A percentile compares a stretch with the other conserved stretches of the same genome.
These are phyloP conservation scores for Tricholoma terreum DNA, from an alignment of 768 basidiomycete species.

Conservation along the genomic window DNA sequence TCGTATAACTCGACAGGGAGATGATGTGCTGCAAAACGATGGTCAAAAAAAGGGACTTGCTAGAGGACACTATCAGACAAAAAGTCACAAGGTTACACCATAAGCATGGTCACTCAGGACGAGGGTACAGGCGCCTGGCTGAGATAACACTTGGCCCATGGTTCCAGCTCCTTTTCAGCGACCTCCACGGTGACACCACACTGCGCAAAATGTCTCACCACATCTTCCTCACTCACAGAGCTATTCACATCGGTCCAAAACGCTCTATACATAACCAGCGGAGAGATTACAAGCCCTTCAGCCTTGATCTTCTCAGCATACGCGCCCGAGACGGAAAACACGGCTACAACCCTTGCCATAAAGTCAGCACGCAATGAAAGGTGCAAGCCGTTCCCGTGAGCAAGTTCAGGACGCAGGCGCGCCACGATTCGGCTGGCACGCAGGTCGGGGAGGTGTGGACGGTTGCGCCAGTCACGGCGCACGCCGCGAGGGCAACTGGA, in stretches of 20 bases:
- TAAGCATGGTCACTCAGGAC: not conserved
- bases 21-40: no score
- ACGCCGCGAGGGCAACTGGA: constrained; percentile 49
- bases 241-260: constrained; percentile 30
- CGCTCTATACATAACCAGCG: constrained; percentile 26
- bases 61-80: no score
- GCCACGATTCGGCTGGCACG: constrained; percentile 47
- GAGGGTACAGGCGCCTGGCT: constrained; percentile 10
- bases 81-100: no score
- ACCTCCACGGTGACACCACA: constrained; percentile 37
- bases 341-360: constrained; percentile 35
- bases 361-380: constrained; percentile 35
- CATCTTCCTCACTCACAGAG: constrained; percentile 21
- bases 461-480: constrained; percentile 34
- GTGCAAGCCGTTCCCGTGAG: constrained; percentile 23
- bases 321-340: constrained; percentile 39
- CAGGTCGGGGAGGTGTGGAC: constrained; percentile 40
- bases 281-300: constrained; percentile 32
- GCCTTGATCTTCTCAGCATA: constrained; percentile 37
- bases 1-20: no score
- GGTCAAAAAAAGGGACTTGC: no score
- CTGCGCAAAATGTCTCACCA: constrained; percentile 41
- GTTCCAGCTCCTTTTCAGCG: constrained; percentile 34
- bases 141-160: constrained; percentile 36
- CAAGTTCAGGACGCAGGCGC: constrained; percentile 40